A percentile compares a stretch with the other conserved stretches of the same genome.
Conservation (phyloP, 192 early-diverging fungal species). For the Mycoemilia scoparia region DNA sequence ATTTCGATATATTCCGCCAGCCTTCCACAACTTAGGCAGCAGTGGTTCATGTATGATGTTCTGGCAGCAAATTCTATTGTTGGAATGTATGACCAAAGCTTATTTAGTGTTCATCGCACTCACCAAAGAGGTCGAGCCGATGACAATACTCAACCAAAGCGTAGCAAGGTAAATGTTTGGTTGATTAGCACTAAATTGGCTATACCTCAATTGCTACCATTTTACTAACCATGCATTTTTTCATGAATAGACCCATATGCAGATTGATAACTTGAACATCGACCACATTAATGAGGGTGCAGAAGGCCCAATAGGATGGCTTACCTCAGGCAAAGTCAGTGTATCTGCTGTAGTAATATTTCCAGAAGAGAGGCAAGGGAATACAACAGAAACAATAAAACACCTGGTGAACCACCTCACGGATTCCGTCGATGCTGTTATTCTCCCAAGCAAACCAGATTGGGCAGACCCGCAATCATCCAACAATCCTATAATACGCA, state of each 20-base stretch:
- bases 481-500: constrained; percentile 17
- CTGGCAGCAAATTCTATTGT: constrained; percentile 74
- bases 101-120: constrained; percentile 84
- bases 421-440: constrained; percentile 44
- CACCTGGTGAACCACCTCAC: constrained; percentile 50
- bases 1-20: constrained; percentile 75
- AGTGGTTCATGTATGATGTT: constrained; percentile 84
- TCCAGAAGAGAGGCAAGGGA: constrained; percentile 28
- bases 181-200: too few relatives aligned
- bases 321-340: constrained; percentile 75
- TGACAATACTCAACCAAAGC: too few relatives aligned
- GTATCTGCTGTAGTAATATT: constrained; percentile 50
- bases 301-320: constrained; percentile 83
- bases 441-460: constrained; percentile 23
- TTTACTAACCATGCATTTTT: background rate
- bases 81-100: constrained; percentile 84
- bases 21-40: constrained; percentile 65
- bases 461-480: constrained; percentile 23
- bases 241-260: constrained; percentile 40
- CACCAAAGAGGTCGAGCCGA: too few relatives aligned
- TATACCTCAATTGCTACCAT: background rate
- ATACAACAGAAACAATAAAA: constrained; percentile 30
- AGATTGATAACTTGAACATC: constrained; percentile 77
- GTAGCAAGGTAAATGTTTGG: background rate
- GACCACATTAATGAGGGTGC: constrained; percentile 75